Base-by-base conservation (phyloP, 306 rosid genomes). In the Fragaria vesca region DNA sequence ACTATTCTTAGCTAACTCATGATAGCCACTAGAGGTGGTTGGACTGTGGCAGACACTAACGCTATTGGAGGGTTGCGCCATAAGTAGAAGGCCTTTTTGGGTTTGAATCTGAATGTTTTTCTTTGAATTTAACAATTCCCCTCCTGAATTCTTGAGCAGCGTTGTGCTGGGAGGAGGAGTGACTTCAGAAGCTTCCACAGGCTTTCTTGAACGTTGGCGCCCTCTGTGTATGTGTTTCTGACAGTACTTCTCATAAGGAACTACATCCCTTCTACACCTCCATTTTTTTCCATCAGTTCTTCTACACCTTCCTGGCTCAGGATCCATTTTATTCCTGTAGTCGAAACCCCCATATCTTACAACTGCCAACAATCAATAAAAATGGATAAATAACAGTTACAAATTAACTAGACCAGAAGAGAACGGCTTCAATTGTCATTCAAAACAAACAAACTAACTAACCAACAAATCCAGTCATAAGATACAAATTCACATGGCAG, bases 121-220 rank as follows among this genome's bases (percentile, higher is more conserved):
- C 40, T 74, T 63, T n/a, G 92, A 66, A 48, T 72, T 77, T 50
- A 68, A 50, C 46, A 26, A 65, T 26, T 76, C 76, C 13, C 67
- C 66, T 12, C 71, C 78, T 10, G 81, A 68, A 58, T 71, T 84
- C 69, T 54, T 74, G 32, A 74, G 84, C 42, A 60, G 80, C 26
- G 68, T 76, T 82, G 83, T 46, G 50, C n/a, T 83, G 71, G 83
- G 76, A 84, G 89, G 78, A 52, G 88, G 78, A 52, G 81, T 77
- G 26, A 66, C 63, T 79, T 81, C 75, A 66, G 87, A 77, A 80
- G 81, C 79, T 94, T 94, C 97, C 97, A 94, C 97, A 81, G 73
- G 98, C 98, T 94, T 94, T 94, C 97, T 94, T 94, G 98, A 94
- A 94, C 98, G 96, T 54, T 85, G 84, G 16, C 97, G 91, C 60